Evolutionary conservation across 2,329 filamentous ascomycete species (phyloP).

Genomic region (Diaporthe aspalathi): DNA sequence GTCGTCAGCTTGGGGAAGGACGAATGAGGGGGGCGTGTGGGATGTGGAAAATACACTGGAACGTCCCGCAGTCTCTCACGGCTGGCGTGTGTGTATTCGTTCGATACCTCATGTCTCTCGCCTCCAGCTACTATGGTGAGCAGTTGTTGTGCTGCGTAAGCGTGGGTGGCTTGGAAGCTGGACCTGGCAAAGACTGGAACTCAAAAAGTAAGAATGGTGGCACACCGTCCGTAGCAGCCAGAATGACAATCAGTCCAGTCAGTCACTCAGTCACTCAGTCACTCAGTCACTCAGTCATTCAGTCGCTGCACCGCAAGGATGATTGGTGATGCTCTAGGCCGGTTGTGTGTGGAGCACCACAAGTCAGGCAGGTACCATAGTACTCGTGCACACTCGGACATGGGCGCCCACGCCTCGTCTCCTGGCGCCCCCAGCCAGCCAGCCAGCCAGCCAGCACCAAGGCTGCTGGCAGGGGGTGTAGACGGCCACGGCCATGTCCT

Average conservation of each 20-base stretch:
- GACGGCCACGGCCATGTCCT: no score
- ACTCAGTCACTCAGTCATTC: neutral
- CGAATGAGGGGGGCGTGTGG: neutral
- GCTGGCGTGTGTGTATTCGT: neutral
- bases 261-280: neutral
- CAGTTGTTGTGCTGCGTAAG: neutral
- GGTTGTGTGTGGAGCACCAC: neutral
- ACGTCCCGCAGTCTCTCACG: neutral
- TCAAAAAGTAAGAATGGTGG: constrained; percentile 33
- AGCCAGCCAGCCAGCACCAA: no score
- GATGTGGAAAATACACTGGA: neutral
- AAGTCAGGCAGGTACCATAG: no score
- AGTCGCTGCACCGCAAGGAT: constrained; percentile 8
- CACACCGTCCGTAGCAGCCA: constrained; percentile 30
- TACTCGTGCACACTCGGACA: neutral
- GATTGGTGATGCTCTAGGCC: neutral
- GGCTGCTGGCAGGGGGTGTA: no score
- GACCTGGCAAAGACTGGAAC: constrained; percentile 27
- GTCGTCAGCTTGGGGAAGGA: neutral
- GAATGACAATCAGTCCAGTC: neutral
- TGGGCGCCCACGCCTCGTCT: neutral
- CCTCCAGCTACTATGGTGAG: neutral
- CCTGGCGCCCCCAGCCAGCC: neutral
- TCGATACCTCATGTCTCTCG: neutral
- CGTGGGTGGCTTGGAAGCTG: constrained; percentile 30